Conservation (phyloP, 2,329 filamentous ascomycete species). For the Cytospora chrysosperma region DNA sequence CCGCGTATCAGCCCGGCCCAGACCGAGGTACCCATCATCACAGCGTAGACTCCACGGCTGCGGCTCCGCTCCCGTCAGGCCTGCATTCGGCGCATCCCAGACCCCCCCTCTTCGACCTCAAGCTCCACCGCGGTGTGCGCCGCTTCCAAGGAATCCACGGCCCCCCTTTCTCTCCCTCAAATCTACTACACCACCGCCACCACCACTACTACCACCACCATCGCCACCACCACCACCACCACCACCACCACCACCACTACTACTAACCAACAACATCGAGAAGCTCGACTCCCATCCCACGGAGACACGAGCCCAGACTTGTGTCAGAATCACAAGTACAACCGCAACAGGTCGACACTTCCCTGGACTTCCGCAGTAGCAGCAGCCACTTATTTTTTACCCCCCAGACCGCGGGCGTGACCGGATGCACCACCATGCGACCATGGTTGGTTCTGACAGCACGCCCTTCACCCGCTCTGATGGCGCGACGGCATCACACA, state of each 20-base stretch:
- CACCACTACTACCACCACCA: slow-evolving; percentile 10
- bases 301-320: slow-evolving; percentile 5
- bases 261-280: background rate
- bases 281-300: background rate
- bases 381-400: slow-evolving; percentile 2
- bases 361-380: slow-evolving; percentile 1
- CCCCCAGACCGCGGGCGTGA: slow-evolving; percentile 15
- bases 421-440: slow-evolving; percentile 18
- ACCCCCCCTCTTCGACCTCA: slow-evolving; percentile 15
- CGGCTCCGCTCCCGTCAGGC: slow-evolving; percentile 11
- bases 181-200: slow-evolving; percentile 8
- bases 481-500: slow-evolving; percentile 44
- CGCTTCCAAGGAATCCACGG: slow-evolving; percentile 16
- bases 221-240: no score
- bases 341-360: slow-evolving; percentile 4
- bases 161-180: slow-evolving; percentile 17
- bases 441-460: slow-evolving; percentile 36
- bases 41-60: slow-evolving; percentile 10
- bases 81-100: slow-evolving; percentile 13
- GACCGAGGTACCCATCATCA: slow-evolving; percentile 5
- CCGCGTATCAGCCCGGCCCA: slow-evolving; percentile 1
- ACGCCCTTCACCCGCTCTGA: slow-evolving; percentile 48
- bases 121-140: slow-evolving; percentile 19
- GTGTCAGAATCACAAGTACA: slow-evolving; percentile 11
- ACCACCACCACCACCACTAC: slow-evolving; percentile 4